Base-by-base conservation (phyloP, 768 basidiomycete species). In the Dendrothele bispora region DNA sequence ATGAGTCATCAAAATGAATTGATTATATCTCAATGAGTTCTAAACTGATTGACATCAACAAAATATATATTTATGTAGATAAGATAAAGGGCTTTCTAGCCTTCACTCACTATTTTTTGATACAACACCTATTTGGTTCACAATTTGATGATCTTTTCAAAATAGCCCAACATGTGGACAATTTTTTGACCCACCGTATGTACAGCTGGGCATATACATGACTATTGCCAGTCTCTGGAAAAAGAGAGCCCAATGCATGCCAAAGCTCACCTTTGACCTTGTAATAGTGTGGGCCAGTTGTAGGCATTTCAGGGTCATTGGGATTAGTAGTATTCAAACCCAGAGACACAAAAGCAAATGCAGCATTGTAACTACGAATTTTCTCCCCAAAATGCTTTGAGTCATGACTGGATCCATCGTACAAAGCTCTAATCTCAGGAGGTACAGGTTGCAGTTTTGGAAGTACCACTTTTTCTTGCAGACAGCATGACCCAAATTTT, bases 191-290 rank as follows among this genome's bases (percentile, higher is more conserved):
- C n/a, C n/a, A n/a, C n/a, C n/a, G n/a, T n/a, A 39, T 39, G n/a
- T 39, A 39, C 4, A 39, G 39, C 39, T 39, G 39, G n/a, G 39
- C 39, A 39, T 39, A 39, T 24, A 39, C 39, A 39, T 20, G 39
- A 7, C 7, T 12, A 22, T 7, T 39, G 20, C 39, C 39, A 22
- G 6, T n/a, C 26, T 39, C 39, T 8, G 18, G 39, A 20, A 39
- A 20, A 11, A 39, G 26, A 8, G 39, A 39, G 5, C 39, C 39
- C 18, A 39, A 7, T 5, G 39, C 7, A 39, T 39, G 39, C 39
- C 39, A 39, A 10, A 39, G 18, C 39, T 39, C 39, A 22, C 39
- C 17, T 39, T 39, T 39, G 6, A 39, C 26, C 26, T 39, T 39
- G 20, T 22, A 39, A 20, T 39, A 25, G 5, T 25, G 5, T 22